Percentiles rank a stretch among this genome's conserved stretches.
phyloP scores from a whole-genome alignment of 139 green algal species.

The Closterium sp. region DNA sequence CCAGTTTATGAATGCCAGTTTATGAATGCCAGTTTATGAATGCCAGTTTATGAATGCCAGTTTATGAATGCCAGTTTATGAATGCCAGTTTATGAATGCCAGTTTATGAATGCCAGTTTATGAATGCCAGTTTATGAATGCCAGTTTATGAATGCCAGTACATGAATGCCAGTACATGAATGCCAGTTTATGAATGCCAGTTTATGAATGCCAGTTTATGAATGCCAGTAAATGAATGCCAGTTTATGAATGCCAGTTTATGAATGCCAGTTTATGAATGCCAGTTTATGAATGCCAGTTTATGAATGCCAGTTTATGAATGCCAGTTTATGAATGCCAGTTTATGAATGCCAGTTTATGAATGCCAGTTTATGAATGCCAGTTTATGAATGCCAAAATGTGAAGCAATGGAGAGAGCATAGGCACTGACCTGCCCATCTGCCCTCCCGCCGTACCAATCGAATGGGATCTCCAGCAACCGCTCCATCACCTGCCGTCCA shows the following conservation, averaged over 20 bases:
- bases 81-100: neutral
- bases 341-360: neutral
- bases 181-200: neutral
- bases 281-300: neutral
- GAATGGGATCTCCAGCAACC: conserved; percentile 27
- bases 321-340: neutral
- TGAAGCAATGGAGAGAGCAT: neutral
- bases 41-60: neutral
- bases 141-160: neutral
- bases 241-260: neutral
- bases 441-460: conserved; percentile 32
- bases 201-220: neutral
- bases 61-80: neutral
- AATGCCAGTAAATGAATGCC: neutral
- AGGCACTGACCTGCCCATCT: conserved; percentile 13
- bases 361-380: neutral
- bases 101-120: neutral
- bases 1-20: neutral
- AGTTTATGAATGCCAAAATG: neutral
- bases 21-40: neutral
- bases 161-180: too few relatives aligned
- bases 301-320: neutral
- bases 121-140: neutral
- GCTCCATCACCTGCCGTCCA: conserved; percentile 17
- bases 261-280: neutral